Evolutionary conservation across 768 basidiomycete genomes (phyloP).

Genomic region (Brasilioporus rufonigricans): DNA sequence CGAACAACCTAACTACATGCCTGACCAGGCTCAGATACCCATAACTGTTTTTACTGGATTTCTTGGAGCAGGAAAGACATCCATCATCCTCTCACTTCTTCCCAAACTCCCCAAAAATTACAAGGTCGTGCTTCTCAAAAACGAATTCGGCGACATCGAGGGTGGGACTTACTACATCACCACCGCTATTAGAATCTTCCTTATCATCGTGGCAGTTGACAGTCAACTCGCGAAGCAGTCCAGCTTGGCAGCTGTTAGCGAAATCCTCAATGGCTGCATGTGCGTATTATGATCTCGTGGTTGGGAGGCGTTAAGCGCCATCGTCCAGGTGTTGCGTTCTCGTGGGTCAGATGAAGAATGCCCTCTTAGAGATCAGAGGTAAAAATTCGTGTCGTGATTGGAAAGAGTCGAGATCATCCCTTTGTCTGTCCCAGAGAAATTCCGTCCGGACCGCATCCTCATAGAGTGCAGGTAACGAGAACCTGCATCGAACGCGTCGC

Average conservation of each 20-base stretch:
- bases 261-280: slow-evolving; percentile 97
- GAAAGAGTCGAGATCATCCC: neutral
- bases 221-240: slow-evolving; percentile 87
- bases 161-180: slow-evolving; percentile 42
- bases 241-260: slow-evolving; percentile 81
- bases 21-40: slow-evolving; percentile 47
- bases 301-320: neutral
- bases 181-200: neutral
- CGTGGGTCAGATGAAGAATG: slow-evolving; percentile 92
- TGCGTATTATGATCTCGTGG: slow-evolving; percentile 31
- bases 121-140: slow-evolving; percentile 89
- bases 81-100: slow-evolving; percentile 78
- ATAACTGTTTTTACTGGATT: slow-evolving; percentile 97
- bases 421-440: slow-evolving; percentile 58
- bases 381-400: slow-evolving; percentile 10
- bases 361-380: slow-evolving; percentile 86
- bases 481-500: neutral
- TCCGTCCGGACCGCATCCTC: slow-evolving; percentile 84
- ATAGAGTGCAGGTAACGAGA: slow-evolving; percentile 85
- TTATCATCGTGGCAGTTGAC: slow-evolving; percentile 58
- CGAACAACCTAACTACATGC: neutral
- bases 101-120: slow-evolving; percentile 82
- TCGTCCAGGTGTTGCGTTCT: slow-evolving; percentile 80
- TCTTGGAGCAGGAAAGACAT: slow-evolving; percentile 79
- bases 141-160: slow-evolving; percentile 95